Evolutionary conservation across 768 basidiomycete genomes (phyloP).

Genomic region (Lactarius deliciosus): DNA sequence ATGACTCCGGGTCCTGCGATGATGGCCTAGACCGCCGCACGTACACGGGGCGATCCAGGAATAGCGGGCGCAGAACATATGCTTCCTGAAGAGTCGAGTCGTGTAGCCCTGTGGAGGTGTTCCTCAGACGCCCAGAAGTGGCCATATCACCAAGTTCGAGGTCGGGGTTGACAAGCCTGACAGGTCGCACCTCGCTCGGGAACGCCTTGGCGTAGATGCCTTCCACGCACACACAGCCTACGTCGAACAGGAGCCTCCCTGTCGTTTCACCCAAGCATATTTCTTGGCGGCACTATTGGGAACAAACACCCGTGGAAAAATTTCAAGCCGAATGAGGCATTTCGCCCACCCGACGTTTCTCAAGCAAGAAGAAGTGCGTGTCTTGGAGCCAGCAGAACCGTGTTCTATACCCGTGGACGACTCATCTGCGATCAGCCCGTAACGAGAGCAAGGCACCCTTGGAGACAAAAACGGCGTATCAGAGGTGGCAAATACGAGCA

Average conservation of each 20-base stretch:
- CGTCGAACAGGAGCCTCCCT: no score
- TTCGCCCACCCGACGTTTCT: constrained; percentile 2
- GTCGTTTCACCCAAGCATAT: not conserved
- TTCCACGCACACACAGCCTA: not conserved
- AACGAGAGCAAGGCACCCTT: not conserved
- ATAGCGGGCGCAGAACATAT: constrained; percentile 8
- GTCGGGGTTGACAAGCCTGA: not conserved
- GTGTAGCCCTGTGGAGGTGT: constrained; percentile 9
- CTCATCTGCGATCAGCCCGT: not conserved
- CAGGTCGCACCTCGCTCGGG: not conserved
- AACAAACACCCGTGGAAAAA: constrained; percentile 15
- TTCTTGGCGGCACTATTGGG: constrained; percentile 2
- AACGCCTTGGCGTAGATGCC: not conserved
- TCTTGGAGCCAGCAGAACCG: not conserved
- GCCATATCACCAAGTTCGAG: not conserved
- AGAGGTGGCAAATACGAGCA: not conserved
- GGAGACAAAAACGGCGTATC: not conserved
- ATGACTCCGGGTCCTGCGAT: constrained; percentile 1
- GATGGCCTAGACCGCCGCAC: constrained; percentile 11
- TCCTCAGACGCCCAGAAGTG: not conserved
- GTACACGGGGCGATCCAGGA: not conserved
- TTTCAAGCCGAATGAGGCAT: constrained; percentile 8
- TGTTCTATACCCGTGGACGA: not conserved
- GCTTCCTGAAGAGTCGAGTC: not conserved
- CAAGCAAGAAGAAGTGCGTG: not conserved